phyloP scores from a whole-genome alignment of 768 basidiomycete genomes.

The Amanita thiersii region DNA sequence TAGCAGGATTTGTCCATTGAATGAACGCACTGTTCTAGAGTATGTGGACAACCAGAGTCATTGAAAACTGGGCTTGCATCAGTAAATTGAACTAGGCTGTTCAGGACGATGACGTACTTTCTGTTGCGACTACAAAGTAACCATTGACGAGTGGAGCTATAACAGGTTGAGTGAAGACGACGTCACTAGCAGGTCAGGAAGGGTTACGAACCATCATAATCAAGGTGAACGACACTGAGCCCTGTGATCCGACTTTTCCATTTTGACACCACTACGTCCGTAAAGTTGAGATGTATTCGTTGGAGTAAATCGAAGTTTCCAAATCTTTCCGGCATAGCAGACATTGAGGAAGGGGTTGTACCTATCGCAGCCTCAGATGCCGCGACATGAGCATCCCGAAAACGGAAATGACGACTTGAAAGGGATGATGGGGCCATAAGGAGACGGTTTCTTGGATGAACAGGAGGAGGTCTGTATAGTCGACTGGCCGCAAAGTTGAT shows the following conservation, averaged over 20 bases:
- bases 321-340: slow-evolving; percentile 28
- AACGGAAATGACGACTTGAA: slow-evolving; percentile 19
- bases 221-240: slow-evolving; percentile 83
- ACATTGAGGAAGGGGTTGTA: slow-evolving; percentile 19
- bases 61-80: slow-evolving; percentile 60
- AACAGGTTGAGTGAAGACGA: slow-evolving; percentile 12
- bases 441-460: slow-evolving; percentile 12
- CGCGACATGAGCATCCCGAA: slow-evolving; percentile 20
- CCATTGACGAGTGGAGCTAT: slow-evolving; percentile 84
- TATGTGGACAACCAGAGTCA: slow-evolving; percentile 93
- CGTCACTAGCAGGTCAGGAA: slow-evolving; percentile 7
- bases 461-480: slow-evolving; percentile 10
- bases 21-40: slow-evolving; percentile 78
- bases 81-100: neutral
- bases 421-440: neutral
- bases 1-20: neutral
- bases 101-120: slow-evolving; percentile 44
- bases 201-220: slow-evolving; percentile 73
- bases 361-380: slow-evolving; percentile 9
- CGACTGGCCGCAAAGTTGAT: slow-evolving; percentile 12
- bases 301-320: slow-evolving; percentile 84
- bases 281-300: slow-evolving; percentile 67
- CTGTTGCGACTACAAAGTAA: slow-evolving; percentile 84
- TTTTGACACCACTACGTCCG: slow-evolving; percentile 77
- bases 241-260: slow-evolving; percentile 86